Evolutionary conservation across 1,139 yeast species (phyloP), one percentile per base, ranked within the genome.

Genomic region (Spathaspora sp.): DNA sequence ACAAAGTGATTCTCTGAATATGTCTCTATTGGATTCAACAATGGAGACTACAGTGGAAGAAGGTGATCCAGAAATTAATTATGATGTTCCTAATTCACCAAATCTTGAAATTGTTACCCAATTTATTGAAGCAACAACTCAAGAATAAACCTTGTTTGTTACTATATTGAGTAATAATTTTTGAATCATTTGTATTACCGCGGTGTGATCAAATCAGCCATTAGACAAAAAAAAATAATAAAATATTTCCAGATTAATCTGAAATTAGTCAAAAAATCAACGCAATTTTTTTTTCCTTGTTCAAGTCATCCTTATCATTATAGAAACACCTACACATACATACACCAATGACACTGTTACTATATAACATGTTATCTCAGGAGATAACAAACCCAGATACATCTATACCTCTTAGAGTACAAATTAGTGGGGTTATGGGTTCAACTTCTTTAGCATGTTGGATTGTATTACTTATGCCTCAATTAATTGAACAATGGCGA

Each of bases 391-490:
- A 20, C 13, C 39, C 39, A 4, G 38, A 24, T 23, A 23, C 24
- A 26, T 13, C 34, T 18, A 26, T 40, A 18, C 34, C 43, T 9
- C 38, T 41, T 20, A 20, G 43, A 11, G 39, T 41, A 1, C 56
- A 53, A 44, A 43, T 51, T 29, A 80, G 89, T 2, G 87, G 87
- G 2, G 69, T 84, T 11, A 77, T 84, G 64, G 91, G 91, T 2
- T 83, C 89, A 9, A 79, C 82, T 1, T 80, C 84, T 15, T 69
- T 81, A 42, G 82, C 91, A 2, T 85, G 91, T 60, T 88, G 93
- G 93, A 79, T 88, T 23, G 91, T 87, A n/a, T 68, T 87, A 42
- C 74, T 86, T 50, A 69, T 86, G 57, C 95, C 95, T 1, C 96
- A 88, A 64, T 74, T 87, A 41, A 78, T 87, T 36, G 95, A 87